phyloP scores from a whole-genome alignment of 352 stramenopile species.

The Phytophthora chlamydospora region DNA sequence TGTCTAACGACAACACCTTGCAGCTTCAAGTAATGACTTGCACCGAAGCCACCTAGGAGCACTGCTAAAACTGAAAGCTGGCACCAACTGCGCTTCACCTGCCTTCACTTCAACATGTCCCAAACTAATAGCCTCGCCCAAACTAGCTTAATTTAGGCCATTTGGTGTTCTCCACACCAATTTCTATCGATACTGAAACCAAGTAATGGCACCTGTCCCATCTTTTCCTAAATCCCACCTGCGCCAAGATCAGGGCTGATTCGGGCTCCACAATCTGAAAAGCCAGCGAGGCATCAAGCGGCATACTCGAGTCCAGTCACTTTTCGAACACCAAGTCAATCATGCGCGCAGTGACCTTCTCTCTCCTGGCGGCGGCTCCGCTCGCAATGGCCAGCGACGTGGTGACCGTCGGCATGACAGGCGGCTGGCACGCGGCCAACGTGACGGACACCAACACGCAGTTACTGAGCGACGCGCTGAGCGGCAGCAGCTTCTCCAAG shows the following conservation, averaged over 20 bases:
- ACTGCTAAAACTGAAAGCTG: no score
- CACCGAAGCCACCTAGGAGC: no score
- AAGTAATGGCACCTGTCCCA: conserved; percentile 1
- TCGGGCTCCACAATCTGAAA: conserved; percentile 32
- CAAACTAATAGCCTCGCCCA: neutral
- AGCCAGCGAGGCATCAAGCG: conserved; percentile 17
- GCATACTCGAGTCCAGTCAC: conserved; percentile 1
- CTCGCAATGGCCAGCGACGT: conserved; percentile 21
- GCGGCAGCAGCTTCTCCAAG: conserved; percentile 30
- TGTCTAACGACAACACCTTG: no score
- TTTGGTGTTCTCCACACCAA: conserved; percentile 9
- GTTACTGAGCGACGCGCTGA: conserved; percentile 40
- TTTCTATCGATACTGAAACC: neutral
- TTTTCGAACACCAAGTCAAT: neutral
- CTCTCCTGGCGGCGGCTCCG: conserved; percentile 16
- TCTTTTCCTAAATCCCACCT: conserved; percentile 10
- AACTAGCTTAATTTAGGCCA: neutral
- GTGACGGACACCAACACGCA: conserved; percentile 32
- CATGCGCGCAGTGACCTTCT: conserved; percentile 20
- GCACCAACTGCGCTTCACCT: no score
- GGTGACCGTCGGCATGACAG: conserved; percentile 32
- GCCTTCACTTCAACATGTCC: no score
- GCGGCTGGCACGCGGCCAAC: conserved; percentile 30
- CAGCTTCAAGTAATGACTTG: no score
- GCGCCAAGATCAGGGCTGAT: neutral